Percentiles rank a stretch among this genome's conserved stretches.
Evolutionary conservation across 1,284 basidiomycete species (phyloP).

Genomic region (Ceratobasidium sp.): DNA sequence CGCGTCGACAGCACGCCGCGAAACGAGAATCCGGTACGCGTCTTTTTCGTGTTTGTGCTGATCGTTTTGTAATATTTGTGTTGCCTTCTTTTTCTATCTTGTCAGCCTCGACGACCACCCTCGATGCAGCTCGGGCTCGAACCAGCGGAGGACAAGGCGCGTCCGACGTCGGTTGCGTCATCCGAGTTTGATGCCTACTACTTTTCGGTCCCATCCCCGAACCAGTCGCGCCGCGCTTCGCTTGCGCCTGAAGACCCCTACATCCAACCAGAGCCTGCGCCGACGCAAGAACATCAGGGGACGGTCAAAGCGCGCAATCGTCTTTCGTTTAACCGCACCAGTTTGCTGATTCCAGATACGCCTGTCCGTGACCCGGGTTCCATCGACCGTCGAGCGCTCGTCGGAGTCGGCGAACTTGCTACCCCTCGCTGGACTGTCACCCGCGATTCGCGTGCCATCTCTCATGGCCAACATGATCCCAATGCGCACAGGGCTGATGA

Average conservation of each 20-base stretch:
- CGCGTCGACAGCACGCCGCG: neutral
- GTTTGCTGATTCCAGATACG: slow-evolving; percentile 54
- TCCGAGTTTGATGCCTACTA: slow-evolving; percentile 80
- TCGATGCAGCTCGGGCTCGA: slow-evolving; percentile 6
- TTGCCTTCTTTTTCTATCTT: neutral
- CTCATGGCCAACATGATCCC: slow-evolving; percentile 19
- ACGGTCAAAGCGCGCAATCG: slow-evolving; percentile 22
- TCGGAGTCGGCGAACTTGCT: slow-evolving; percentile 95
- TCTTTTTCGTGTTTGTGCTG: slow-evolving; percentile 21
- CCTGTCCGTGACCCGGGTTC: slow-evolving; percentile 78
- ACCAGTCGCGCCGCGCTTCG: slow-evolving; percentile 65
- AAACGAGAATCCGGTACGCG: slow-evolving; percentile 18
- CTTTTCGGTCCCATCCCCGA: slow-evolving; percentile 70
- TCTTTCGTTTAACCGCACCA: slow-evolving; percentile 36
- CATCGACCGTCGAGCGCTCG: slow-evolving; percentile 86
- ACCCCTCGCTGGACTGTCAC: slow-evolving; percentile 83
- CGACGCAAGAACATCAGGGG: slow-evolving; percentile 12
- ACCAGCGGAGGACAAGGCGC: slow-evolving; percentile 31
- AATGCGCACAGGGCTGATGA: slow-evolving; percentile 26
- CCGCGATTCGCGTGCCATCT: slow-evolving; percentile 55
- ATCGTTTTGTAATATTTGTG: slow-evolving; percentile 6
- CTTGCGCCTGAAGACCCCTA: slow-evolving; percentile 53
- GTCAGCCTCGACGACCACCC: slow-evolving; percentile 9
- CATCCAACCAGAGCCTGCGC: slow-evolving; percentile 48
- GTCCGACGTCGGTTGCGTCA: slow-evolving; percentile 63